Evolutionary conservation across 148 eudicot species (phyloP).

Genomic region (Spergularia marina): DNA sequence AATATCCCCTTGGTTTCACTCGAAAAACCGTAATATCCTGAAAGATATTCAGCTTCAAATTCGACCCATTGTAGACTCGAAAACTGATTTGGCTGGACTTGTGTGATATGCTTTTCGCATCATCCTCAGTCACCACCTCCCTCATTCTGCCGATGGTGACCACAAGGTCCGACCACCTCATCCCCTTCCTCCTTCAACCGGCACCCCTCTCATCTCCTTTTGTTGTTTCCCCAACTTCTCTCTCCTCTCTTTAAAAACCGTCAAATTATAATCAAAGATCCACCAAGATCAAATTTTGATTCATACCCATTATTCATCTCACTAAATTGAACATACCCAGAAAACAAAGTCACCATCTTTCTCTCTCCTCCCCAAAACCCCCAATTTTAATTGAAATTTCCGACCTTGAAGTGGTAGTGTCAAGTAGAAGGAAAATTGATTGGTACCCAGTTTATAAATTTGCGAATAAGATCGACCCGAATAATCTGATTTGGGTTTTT

Average conservation of each 20-base stretch:
- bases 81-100: no score
- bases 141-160: no score
- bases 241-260: not conserved
- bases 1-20: no score
- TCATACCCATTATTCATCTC: slow-evolving; percentile 15
- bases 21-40: no score
- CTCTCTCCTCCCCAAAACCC: slow-evolving; percentile 5
- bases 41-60: no score
- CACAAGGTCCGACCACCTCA: no score
- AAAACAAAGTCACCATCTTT: not conserved
- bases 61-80: no score
- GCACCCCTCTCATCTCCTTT: not conserved
- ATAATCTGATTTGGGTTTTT: not conserved
- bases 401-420: slow-evolving; percentile 7
- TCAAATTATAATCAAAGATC: not conserved
- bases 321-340: slow-evolving; percentile 5
- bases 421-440: not conserved
- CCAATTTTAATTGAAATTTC: not conserved
- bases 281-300: slow-evolving; percentile 11
- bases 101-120: no score
- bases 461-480: slow-evolving; percentile 1
- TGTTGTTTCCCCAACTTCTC: not conserved
- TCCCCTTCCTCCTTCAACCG: no score
- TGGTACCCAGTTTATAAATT: not conserved
- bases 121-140: no score